These are phyloP conservation scores for Pyricularia sp. DNA, from an alignment of 2,329 filamentous ascomycete species.

Conservation along the genomic window DNA sequence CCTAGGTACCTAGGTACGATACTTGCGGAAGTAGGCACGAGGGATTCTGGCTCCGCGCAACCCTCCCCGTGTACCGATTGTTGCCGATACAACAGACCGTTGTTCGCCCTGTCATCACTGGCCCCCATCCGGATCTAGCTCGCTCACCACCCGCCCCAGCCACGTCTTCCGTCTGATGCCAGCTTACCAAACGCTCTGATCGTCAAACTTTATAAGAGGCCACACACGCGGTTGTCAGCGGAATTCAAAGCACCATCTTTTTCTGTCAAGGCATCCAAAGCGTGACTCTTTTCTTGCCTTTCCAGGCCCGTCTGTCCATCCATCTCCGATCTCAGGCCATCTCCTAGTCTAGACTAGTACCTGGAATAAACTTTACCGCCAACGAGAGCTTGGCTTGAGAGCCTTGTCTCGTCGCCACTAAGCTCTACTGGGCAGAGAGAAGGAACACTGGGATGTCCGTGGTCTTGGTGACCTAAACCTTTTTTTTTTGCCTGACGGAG, in stretches of 20 bases:
- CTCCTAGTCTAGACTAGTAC: not conserved
- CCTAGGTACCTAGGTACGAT: no score
- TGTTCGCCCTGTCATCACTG: not conserved
- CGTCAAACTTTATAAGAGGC: not conserved
- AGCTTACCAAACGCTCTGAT: not conserved
- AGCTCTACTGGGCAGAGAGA: not conserved
- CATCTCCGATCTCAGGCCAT: not conserved
- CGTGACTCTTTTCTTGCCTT: not conserved
- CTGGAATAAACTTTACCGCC: not conserved
- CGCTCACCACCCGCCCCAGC: not conserved
- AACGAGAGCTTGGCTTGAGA: not conserved
- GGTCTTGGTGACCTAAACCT: not conserved
- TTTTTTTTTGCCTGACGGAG: not conserved
- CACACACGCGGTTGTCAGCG: not conserved
- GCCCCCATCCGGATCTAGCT: not conserved
- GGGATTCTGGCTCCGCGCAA: not conserved
- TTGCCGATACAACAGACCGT: not conserved
- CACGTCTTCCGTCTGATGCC: not conserved
- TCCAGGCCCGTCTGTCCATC: not conserved
- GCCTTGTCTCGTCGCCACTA: not conserved
- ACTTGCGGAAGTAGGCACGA: not conserved
- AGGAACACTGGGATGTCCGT: not conserved
- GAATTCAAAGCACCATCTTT: not conserved
- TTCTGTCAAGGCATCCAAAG: not conserved
- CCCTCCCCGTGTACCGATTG: not conserved